Conservation (phyloP, 2,329 filamentous ascomycete species). For the Ophiostoma triangulosporum region DNA sequence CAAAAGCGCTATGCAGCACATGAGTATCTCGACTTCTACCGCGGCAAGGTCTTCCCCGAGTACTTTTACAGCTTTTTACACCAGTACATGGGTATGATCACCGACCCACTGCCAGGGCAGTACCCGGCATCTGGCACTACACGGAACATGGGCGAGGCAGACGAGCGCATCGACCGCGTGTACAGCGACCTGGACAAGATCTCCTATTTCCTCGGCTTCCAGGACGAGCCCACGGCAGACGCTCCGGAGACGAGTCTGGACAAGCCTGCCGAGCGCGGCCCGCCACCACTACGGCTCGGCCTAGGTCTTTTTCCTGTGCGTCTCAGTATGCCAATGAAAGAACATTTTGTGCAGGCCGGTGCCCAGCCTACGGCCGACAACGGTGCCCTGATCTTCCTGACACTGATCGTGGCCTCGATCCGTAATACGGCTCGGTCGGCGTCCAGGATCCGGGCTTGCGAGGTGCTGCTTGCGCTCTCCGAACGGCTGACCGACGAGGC, state of each 20-base stretch:
- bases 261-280: conserved; percentile 9
- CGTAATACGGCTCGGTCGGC: conserved; percentile 79
- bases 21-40: conserved; percentile 87
- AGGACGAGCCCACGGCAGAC: conserved; percentile 23
- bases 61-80: conserved; percentile 98
- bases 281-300: conserved; percentile 31
- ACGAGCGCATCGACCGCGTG: conserved; percentile 86
- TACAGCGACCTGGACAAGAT: conserved; percentile 97
- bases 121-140: conserved; percentile 53
- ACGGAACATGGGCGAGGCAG: conserved; percentile 70
- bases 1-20: conserved; percentile 86
- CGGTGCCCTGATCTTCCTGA: conserved; percentile 83
- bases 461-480: conserved; percentile 81
- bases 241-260: conserved; percentile 1
- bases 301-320: conserved; percentile 63
- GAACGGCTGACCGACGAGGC: conserved; percentile 89
- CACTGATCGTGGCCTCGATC: conserved; percentile 75
- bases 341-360: conserved; percentile 51
- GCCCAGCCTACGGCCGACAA: conserved; percentile 60
- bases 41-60: conserved; percentile 78
- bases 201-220: conserved; percentile 78
- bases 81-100: conserved; percentile 93
- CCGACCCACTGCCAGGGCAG: conserved; percentile 73
- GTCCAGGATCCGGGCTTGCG: conserved; percentile 79
- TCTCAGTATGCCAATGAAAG: conserved; percentile 75